phyloP scores from a whole-genome alignment of 257 asterid species.

The Jasminum sambac region DNA sequence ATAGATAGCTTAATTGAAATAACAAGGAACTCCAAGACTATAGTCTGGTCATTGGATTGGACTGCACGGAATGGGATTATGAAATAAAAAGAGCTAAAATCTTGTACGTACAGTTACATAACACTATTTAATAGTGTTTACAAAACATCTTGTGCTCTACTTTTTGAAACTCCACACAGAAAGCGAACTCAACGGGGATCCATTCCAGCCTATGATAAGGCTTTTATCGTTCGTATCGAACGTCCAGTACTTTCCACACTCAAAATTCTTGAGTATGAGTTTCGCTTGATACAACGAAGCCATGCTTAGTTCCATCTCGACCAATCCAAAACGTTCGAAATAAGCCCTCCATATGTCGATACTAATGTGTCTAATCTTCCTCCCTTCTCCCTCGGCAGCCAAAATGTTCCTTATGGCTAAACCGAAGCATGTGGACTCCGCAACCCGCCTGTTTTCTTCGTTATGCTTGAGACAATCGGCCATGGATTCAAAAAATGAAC shows the following conservation, averaged over 20 bases:
- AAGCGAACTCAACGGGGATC: slow-evolving; percentile 25
- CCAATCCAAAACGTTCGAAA: slow-evolving; percentile 27
- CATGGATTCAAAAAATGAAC: slow-evolving; percentile 29
- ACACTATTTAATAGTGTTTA: neutral
- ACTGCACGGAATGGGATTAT: neutral
- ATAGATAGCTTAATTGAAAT: neutral
- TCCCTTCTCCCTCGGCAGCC: slow-evolving; percentile 29
- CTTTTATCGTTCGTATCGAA: slow-evolving; percentile 24
- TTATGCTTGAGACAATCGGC: slow-evolving; percentile 33
- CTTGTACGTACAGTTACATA: neutral
- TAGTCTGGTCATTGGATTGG: neutral
- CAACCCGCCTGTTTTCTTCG: slow-evolving; percentile 21
- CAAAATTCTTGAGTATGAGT: slow-evolving; percentile 23
- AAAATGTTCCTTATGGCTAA: slow-evolving; percentile 28
- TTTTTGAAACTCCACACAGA: slow-evolving; percentile 30
- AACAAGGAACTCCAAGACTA: neutral
- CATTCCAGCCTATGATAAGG: slow-evolving; percentile 36
- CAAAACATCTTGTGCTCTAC: neutral
- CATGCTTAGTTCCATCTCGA: slow-evolving; percentile 26
- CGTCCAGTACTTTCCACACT: slow-evolving; percentile 23
- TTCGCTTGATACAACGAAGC: slow-evolving; percentile 24
- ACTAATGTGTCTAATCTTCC: slow-evolving; percentile 25
- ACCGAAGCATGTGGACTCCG: slow-evolving; percentile 22
- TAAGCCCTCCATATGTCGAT: slow-evolving; percentile 28
- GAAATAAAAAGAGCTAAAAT: neutral